Percentiles rank a stretch among this genome's conserved stretches.
Evolutionary conservation across 371 early-diverging fungal genomes (phyloP).

Genomic region (Lichtheimia corymbifera): DNA sequence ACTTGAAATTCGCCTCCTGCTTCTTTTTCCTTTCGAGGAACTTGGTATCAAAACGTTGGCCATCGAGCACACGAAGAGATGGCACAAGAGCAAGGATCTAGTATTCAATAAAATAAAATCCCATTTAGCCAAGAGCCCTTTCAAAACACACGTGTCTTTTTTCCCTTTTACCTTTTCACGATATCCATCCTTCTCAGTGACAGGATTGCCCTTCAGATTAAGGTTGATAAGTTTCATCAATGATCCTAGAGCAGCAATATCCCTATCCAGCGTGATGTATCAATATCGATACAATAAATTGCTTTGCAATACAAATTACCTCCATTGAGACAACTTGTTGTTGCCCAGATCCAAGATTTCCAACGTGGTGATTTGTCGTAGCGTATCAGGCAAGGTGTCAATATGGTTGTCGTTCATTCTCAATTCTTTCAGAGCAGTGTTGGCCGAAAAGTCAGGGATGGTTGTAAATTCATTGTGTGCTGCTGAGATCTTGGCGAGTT

Average conservation of each 20-base stretch:
- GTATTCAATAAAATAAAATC: background rate
- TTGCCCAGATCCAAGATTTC: constrained; percentile 78
- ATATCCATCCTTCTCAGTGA: constrained; percentile 66
- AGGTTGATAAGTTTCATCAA: constrained; percentile 67
- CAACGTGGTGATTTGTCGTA: constrained; percentile 56
- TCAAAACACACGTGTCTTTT: background rate
- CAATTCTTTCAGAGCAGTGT: constrained; percentile 68
- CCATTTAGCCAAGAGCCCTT: background rate
- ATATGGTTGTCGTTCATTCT: constrained; percentile 81
- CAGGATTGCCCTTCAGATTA: constrained; percentile 81
- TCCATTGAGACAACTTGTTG: constrained; percentile 66
- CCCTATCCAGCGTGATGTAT: constrained; percentile 23
- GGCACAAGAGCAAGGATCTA: constrained; percentile 67
- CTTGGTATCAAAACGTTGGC: constrained; percentile 79
- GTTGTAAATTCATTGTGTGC: constrained; percentile 71
- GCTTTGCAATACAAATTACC: constrained; percentile 18
- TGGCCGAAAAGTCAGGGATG: constrained; percentile 68
- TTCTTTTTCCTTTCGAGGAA: constrained; percentile 73
- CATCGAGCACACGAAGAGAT: constrained; percentile 76
- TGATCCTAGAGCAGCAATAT: constrained; percentile 65
- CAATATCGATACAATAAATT: background rate
- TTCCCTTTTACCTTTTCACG: constrained; percentile 53
- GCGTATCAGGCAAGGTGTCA: constrained; percentile 59
- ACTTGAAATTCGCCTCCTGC: constrained; percentile 37
- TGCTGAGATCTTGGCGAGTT: constrained; percentile 75